Evolutionary conservation across 106 monocot genomes (phyloP), one percentile per base, ranked within the genome.

Genomic region (Chionographis japonica): DNA sequence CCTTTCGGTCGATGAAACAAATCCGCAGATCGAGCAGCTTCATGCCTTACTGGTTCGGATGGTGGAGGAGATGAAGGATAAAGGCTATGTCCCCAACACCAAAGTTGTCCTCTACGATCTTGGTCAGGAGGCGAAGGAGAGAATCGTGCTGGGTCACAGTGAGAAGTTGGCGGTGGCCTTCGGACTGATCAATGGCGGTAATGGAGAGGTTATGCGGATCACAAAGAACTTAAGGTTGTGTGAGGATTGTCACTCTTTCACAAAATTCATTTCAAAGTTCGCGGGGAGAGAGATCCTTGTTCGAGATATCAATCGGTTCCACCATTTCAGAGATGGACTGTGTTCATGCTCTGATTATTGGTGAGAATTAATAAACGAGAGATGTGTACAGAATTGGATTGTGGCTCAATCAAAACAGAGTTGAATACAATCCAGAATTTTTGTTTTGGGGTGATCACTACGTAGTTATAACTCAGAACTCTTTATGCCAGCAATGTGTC

Each of bases 281-380:
- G 51, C 86, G 2, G 69, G 75, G 20, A 80, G 80, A 36, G 90
- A 86, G 65, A 90, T 90, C 40, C 8, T 90, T 39, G 90, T 90
- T 10, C 64, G 90, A 49, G 90, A 90, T 63, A 83, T 90, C 53
- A 90, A 90, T 69, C 71, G 90, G 18, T 86, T 86, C 58, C 90
- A 90, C 53, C 83, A 75, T 58, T 90, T 86, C 71, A 72, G 58
- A 36, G 86, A 90, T 75, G 90, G 90, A 2, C 38, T 69, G 8
- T 90, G 90, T 50, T 86, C 90, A 56, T 90, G 90, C 60, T 51
- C 43, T 27, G 90, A 90, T 70, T 90, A 90, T 57, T 90, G 90
- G 86, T 90, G 69, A 83, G 46, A 46, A 1, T 10, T 6, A 10
- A 46, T 46, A 46, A 46, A 6, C 46, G 8, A 46, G 9, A 46